Conservation (phyloP, 2,329 filamentous ascomycete genomes). For the Colletotrichum zoysiae region DNA sequence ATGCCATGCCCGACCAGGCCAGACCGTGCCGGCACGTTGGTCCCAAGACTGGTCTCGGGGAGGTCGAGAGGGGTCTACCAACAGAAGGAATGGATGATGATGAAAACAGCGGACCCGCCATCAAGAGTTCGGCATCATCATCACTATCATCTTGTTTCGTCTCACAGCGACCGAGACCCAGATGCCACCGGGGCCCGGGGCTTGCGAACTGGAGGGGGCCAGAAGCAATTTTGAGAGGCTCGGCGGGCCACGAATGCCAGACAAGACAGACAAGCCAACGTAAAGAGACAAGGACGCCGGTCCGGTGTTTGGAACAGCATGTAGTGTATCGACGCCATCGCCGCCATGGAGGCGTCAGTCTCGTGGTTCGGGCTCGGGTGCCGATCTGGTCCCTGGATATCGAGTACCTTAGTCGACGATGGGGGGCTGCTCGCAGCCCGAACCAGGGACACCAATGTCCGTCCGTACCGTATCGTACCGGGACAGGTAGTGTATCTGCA, state of each 20-base stretch:
- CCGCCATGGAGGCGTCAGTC: conserved; percentile 12
- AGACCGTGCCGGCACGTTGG: conserved; percentile 13
- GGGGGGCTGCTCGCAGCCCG: conserved; percentile 11
- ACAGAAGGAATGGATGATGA: conserved; percentile 24
- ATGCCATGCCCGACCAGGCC: conserved; percentile 2
- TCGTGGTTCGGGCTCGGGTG: conserved; percentile 12
- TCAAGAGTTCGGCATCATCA: no score
- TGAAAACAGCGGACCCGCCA: neutral
- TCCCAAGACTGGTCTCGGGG: conserved; percentile 29
- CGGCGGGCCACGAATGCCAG: conserved; percentile 16
- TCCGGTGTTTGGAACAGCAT: conserved; percentile 4
- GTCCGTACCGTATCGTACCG: neutral
- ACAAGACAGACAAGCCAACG: conserved; percentile 28
- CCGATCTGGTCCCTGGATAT: conserved; percentile 26
- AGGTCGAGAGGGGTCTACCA: conserved; percentile 16
- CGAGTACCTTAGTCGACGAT: neutral
- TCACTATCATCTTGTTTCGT: conserved; percentile 20
- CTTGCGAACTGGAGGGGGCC: conserved; percentile 38
- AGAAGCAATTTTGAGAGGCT: conserved; percentile 29
- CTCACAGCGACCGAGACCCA: conserved; percentile 30
- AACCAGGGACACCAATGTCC: conserved; percentile 19
- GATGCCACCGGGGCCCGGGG: conserved; percentile 31
- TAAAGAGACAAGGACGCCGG: conserved; percentile 22
- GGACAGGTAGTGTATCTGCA: neutral
- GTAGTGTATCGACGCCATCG: conserved; percentile 6